Percentiles rank a stretch among this genome's conserved stretches.
These are phyloP conservation scores for Somion occarium DNA, from an alignment of 1,284 basidiomycete species.

Conservation along the genomic window DNA sequence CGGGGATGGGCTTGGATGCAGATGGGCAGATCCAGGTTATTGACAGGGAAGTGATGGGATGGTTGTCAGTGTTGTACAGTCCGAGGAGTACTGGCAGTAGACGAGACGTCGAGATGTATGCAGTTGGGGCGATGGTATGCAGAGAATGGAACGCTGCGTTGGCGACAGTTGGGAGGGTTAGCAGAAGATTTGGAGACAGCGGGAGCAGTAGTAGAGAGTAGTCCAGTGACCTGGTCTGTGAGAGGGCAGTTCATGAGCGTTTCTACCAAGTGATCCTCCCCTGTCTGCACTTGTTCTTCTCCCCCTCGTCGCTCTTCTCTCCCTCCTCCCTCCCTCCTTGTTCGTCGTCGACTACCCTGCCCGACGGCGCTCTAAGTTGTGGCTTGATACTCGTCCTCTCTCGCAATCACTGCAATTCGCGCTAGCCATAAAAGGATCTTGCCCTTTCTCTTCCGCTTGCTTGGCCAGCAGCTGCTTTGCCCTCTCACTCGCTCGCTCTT, in stretches of 20 bases:
- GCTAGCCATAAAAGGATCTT: constrained; percentile 3
- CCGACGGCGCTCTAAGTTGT: no score
- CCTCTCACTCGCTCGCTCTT: background rate
- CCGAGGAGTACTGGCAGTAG: constrained; percentile 1
- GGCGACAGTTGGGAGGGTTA: background rate
- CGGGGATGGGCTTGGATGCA: background rate
- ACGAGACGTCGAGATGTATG: background rate
- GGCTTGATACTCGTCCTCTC: background rate
- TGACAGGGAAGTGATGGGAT: background rate
- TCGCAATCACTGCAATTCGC: background rate
- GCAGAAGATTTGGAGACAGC: background rate
- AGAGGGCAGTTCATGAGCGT: background rate
- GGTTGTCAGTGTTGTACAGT: background rate
- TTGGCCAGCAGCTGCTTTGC: constrained; percentile 1
- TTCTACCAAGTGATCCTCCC: background rate
- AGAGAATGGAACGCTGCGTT: background rate
- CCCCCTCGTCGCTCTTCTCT: background rate
- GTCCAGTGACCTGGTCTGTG: background rate
- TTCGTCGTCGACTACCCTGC: background rate
- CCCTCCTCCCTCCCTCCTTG: background rate
- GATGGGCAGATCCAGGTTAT: background rate
- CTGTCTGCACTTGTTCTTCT: background rate
- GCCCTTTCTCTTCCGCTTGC: constrained; percentile 1
- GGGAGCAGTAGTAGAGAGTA: background rate
- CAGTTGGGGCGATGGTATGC: background rate